Conservation (phyloP, 441 rosid species). For the Syzygium malaccense region DNA sequence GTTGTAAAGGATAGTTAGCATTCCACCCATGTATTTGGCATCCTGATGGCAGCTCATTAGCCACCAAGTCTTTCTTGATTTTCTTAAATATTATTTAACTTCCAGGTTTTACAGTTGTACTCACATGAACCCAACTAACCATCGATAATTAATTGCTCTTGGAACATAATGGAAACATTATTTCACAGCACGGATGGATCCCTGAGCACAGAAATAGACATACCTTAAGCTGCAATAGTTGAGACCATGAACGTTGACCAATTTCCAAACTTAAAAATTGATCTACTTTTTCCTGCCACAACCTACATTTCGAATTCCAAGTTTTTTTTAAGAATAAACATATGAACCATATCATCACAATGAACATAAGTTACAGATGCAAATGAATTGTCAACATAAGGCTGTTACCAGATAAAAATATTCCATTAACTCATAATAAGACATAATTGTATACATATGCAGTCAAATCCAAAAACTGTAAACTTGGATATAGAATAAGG, state of each 20-base stretch:
- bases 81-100: not conserved
- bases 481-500: not conserved
- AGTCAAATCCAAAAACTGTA: not conserved
- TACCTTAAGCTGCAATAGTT: constrained; percentile 46
- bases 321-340: not conserved
- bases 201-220: constrained; percentile 8
- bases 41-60: not conserved
- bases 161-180: not conserved
- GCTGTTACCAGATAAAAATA: not conserved
- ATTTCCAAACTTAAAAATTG: constrained; percentile 26
- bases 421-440: not conserved
- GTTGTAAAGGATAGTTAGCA: not conserved
- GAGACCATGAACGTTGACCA: constrained; percentile 39
- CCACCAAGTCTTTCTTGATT: not conserved
- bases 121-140: not conserved
- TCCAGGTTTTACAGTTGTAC: not conserved
- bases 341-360: not conserved
- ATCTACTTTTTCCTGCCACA: constrained; percentile 48
- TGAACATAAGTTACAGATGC: not conserved
- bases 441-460: not conserved
- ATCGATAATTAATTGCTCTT: not conserved
- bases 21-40: not conserved
- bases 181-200: not conserved
- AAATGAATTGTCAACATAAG: not conserved
- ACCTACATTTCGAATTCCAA: constrained; percentile 28